phyloP scores from a whole-genome alignment of 2,329 filamentous ascomycete species.

The Scedosporium minutisporum region DNA sequence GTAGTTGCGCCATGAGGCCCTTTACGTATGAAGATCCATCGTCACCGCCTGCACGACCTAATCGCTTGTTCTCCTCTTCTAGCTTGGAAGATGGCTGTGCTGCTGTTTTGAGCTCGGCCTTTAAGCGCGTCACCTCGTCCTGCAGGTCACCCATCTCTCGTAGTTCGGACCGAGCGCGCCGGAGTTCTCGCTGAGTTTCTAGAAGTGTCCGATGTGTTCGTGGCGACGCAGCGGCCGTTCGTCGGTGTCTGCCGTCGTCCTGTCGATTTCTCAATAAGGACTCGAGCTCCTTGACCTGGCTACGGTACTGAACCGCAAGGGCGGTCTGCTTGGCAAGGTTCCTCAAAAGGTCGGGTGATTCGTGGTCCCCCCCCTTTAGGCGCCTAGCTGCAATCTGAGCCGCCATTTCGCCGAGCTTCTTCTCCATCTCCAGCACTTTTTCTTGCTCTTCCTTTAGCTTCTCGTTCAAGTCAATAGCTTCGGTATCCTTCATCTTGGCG shows the following conservation, averaged over 20 bases:
- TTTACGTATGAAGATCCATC: slow-evolving; percentile 10
- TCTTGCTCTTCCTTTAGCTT: slow-evolving; percentile 60
- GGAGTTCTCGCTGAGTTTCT: slow-evolving; percentile 45
- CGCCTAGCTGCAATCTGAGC: slow-evolving; percentile 38
- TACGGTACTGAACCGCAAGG: slow-evolving; percentile 47
- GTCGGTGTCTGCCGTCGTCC: slow-evolving; percentile 21
- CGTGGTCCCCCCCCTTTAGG: slow-evolving; percentile 27
- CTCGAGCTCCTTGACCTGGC: slow-evolving; percentile 50
- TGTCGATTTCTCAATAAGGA: slow-evolving; percentile 30
- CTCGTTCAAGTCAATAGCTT: slow-evolving; percentile 56
- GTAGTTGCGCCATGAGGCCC: slow-evolving; percentile 21
- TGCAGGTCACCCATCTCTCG: slow-evolving; percentile 41
- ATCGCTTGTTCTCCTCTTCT: slow-evolving; percentile 23
- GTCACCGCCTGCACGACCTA: slow-evolving; percentile 7
- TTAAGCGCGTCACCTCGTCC: slow-evolving; percentile 43
- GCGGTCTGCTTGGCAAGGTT: slow-evolving; percentile 49
- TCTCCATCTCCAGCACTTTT: slow-evolving; percentile 55
- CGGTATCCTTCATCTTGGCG: slow-evolving; percentile 66
- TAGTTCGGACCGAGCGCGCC: slow-evolving; percentile 42
- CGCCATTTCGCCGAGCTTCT: slow-evolving; percentile 49
- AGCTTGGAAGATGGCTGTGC: slow-evolving; percentile 32
- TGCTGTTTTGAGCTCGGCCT: slow-evolving; percentile 36
- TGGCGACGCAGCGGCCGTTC: slow-evolving; percentile 33
- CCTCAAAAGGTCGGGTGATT: slow-evolving; percentile 37
- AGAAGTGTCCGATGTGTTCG: slow-evolving; percentile 40